Evolutionary conservation across 2,329 filamentous ascomycete genomes (phyloP).

Genomic region (Alternaria viburni): DNA sequence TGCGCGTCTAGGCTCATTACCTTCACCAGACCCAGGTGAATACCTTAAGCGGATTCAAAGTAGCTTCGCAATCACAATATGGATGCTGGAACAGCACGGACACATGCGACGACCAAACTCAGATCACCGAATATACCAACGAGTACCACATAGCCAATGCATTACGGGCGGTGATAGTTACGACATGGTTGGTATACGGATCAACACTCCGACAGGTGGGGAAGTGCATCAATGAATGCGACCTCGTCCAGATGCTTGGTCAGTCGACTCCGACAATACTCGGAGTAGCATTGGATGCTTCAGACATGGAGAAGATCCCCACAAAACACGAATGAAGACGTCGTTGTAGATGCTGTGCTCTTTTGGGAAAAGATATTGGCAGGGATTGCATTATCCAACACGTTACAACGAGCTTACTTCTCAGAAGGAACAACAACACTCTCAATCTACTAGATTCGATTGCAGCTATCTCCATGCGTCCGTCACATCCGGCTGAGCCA

Average conservation of each 20-base stretch:
- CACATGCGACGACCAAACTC: background rate
- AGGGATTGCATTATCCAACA: conserved; percentile 7
- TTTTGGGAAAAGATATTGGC: background rate
- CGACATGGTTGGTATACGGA: background rate
- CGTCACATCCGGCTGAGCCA: background rate
- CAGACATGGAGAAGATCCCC: background rate
- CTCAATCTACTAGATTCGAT: background rate
- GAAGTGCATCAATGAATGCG: background rate
- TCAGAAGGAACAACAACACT: background rate
- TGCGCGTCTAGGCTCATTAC: conserved; percentile 11
- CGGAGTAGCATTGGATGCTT: background rate
- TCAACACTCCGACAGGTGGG: background rate
- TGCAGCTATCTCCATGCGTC: background rate
- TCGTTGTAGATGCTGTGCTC: background rate
- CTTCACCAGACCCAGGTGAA: background rate
- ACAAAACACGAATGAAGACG: background rate
- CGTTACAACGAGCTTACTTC: background rate
- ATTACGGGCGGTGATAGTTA: background rate
- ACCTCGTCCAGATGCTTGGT: background rate
- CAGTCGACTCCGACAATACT: background rate
- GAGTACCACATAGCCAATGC: background rate
- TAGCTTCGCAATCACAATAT: background rate
- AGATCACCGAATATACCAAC: background rate
- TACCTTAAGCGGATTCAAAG: background rate
- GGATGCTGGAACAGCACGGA: background rate